phyloP scores from a whole-genome alignment of 1,284 basidiomycete genomes.

The Serendipita sp. region DNA sequence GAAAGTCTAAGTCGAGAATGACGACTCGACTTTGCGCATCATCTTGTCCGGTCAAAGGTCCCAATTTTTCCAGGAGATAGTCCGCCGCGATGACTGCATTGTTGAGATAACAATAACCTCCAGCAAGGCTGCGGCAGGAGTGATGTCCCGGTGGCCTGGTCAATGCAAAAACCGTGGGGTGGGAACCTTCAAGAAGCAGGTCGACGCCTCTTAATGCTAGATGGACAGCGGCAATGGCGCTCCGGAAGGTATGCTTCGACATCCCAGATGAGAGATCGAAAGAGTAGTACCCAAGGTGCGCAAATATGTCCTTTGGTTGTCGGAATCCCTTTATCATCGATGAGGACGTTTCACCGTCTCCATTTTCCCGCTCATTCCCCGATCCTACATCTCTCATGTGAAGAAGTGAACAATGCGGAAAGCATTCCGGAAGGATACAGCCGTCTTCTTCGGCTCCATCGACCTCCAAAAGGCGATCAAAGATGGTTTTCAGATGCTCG shows the following conservation, averaged over 20 bases:
- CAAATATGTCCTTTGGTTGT: conserved; percentile 1
- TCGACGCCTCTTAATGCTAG: conserved; percentile 20
- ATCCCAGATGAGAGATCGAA: conserved; percentile 21
- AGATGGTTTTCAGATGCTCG: conserved; percentile 21
- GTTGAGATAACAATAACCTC: conserved; percentile 27
- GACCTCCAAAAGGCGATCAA: conserved; percentile 21
- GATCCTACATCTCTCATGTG: conserved; percentile 5
- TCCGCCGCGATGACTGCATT: conserved; percentile 24
- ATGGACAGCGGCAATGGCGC: conserved; percentile 21
- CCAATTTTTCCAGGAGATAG: conserved; percentile 17
- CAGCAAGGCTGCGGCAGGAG: conserved; percentile 21
- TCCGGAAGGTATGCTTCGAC: conserved; percentile 20
- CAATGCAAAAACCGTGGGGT: conserved; percentile 19
- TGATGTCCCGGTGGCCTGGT: conserved; percentile 27
- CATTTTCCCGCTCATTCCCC: conserved; percentile 17
- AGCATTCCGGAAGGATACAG: conserved; percentile 24
- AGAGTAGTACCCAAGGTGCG: conserved; percentile 22
- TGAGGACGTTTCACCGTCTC: conserved; percentile 15
- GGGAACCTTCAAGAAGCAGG: conserved; percentile 9
- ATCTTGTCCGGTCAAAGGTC: neutral
- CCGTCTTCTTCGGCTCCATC: conserved; percentile 18
- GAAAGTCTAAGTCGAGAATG: conserved; percentile 28
- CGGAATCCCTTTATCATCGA: neutral
- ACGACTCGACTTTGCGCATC: conserved; percentile 17
- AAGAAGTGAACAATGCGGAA: conserved; percentile 18